Evolutionary conservation across 1,139 yeast species (phyloP), one percentile per base, ranked within the genome.

Genomic region (Candida dubliniensis): DNA sequence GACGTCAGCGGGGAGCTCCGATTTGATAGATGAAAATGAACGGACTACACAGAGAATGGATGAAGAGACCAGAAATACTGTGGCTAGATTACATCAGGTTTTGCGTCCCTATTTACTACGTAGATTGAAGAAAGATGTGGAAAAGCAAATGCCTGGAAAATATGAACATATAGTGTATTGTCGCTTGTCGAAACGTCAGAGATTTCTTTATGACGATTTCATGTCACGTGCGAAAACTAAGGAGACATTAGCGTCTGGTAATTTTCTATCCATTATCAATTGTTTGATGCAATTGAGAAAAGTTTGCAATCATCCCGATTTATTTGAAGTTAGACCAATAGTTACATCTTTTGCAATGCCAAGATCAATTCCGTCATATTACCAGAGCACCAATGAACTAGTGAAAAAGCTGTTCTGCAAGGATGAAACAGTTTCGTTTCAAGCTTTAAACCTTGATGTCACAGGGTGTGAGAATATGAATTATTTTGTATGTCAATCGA

Each of bases 71-170:
- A 79, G 79, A 49, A 81, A 82, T 49, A 91, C 98, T 0, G 96
- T 95, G 23, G 74, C 88, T 8, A 86, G 95, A 57, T 73, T 95
- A 45, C 99, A 95, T 65, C 96, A 89, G 60, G 96, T 95, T 15
- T 71, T 95, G 54, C 77, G 99, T 49, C 99, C 99, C 0, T 95
- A 93, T 58, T 69, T 95, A 39, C 70, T 95, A 47, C 81, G 99
- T 60, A 82, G 99, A 52, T 76, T 95, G 58, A 95, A 95, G 61
- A 90, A 89, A 25, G 99, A 95, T 63, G 99, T 95, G 11, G 99
- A 95, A 57, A 89, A 93, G 61, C 99, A 95, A 65, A 93, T 95
- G 99, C 99, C 99, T 1, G 97, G 88, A 1, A 95, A 95, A 60
- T 87, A 89, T 62, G 99, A 95, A 61, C 99, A 95, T 63, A 82